Percentiles rank a stretch among this genome's conserved stretches.
These are phyloP conservation scores for Naganishia onofrii DNA, from an alignment of 768 basidiomycete species.

Conservation along the genomic window DNA sequence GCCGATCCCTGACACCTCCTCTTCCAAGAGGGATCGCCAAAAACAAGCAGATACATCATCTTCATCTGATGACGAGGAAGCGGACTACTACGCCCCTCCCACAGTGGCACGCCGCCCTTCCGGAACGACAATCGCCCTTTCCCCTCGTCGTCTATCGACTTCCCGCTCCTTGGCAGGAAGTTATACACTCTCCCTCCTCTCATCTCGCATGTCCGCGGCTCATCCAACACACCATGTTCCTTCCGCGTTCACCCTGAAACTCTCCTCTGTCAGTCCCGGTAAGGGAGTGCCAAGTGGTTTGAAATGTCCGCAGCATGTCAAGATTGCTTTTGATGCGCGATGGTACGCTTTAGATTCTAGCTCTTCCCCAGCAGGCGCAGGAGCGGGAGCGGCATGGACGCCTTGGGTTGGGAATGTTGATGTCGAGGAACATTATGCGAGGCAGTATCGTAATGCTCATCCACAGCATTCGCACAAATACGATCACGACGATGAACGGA, in stretches of 20 bases:
- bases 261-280: slow-evolving; percentile 37
- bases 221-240: slow-evolving; percentile 41
- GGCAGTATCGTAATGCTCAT: not conserved
- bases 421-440: slow-evolving; percentile 40
- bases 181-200: slow-evolving; percentile 50
- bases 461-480: not conserved
- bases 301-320: slow-evolving; percentile 36
- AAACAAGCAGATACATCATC: too few relatives aligned
- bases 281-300: slow-evolving; percentile 38
- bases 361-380: not conserved
- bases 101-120: not conserved
- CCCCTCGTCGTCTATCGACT: slow-evolving; percentile 16
- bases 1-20: not conserved
- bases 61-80: not conserved
- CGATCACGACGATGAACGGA: too few relatives aligned
- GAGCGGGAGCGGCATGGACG: slow-evolving; percentile 28
- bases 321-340: slow-evolving; percentile 44
- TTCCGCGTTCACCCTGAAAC: slow-evolving; percentile 40
- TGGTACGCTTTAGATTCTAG: slow-evolving; percentile 43
- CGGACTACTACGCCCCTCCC: not conserved
- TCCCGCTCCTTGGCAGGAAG: slow-evolving; percentile 49
- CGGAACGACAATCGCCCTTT: slow-evolving; percentile 10
- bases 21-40: not conserved
- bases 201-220: slow-evolving; percentile 49
- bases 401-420: slow-evolving; percentile 49